A percentile compares a stretch with the other conserved stretches of the same genome.
Conservation (phyloP, 805 yeast genomes). For the Suhomyces sp. region DNA sequence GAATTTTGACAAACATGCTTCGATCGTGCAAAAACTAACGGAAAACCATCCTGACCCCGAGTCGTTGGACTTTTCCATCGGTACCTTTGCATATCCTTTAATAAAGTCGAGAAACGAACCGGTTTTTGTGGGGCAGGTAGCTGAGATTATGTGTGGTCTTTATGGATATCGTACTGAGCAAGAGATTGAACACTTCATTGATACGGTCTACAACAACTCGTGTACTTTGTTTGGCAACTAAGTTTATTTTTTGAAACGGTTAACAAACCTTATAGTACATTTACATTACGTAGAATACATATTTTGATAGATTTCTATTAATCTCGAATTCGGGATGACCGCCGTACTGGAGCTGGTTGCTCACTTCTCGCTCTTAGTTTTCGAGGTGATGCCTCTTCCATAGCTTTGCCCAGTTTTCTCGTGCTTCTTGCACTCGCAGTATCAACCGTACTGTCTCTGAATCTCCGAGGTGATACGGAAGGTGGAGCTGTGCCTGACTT, state of each 20-base stretch:
- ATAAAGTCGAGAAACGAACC: slow-evolving; percentile 92
- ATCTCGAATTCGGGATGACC: not conserved
- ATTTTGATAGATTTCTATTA: not conserved
- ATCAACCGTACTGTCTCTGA: not conserved
- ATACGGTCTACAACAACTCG: slow-evolving; percentile 33
- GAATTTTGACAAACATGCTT: slow-evolving; percentile 39
- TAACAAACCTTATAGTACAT: not conserved
- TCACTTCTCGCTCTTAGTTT: not conserved
- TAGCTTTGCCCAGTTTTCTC: not conserved
- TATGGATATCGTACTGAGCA: slow-evolving; percentile 26
- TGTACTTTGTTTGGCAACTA: slow-evolving; percentile 26
- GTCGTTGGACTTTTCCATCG: slow-evolving; percentile 12
- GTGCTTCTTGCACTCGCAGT: not conserved
- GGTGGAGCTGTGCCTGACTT: not conserved
- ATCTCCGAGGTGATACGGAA: not conserved
- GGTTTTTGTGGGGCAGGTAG: slow-evolving; percentile 77
- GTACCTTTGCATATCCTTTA: slow-evolving; percentile 43
- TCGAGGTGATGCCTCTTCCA: not conserved
- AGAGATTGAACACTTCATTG: slow-evolving; percentile 33
- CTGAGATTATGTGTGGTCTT: slow-evolving; percentile 43
- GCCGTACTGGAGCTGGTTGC: not conserved
- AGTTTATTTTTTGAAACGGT: not conserved
- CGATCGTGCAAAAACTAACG: slow-evolving; percentile 9
- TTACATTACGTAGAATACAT: slow-evolving; percentile 3
- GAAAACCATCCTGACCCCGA: slow-evolving; percentile 9